A percentile compares a stretch with the other conserved stretches of the same genome.
Conservation (phyloP, 2,329 filamentous ascomycete species). For the Monosporascus sp. region DNA sequence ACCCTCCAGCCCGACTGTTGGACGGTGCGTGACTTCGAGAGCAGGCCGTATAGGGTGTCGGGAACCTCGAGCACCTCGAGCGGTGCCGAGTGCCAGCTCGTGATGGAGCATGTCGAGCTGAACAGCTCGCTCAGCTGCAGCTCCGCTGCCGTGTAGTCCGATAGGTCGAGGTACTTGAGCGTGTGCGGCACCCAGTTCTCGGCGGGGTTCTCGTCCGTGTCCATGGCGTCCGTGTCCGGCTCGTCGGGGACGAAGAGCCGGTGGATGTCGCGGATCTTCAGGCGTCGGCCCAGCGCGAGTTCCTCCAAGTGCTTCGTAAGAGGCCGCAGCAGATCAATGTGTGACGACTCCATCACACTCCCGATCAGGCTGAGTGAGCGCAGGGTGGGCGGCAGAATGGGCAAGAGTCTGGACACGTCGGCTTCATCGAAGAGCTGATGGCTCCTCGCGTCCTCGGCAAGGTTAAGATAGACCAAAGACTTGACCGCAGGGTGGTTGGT, state of each 20-base stretch:
- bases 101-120: conserved; percentile 47
- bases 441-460: conserved; percentile 66
- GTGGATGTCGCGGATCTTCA: conserved; percentile 62
- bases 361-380: conserved; percentile 73
- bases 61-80: conserved; percentile 73
- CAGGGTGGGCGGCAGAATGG: conserved; percentile 59
- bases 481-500: conserved; percentile 64
- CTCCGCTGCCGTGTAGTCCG: conserved; percentile 59
- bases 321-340: conserved; percentile 58
- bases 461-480: conserved; percentile 65
- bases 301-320: conserved; percentile 72
- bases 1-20: conserved; percentile 63
- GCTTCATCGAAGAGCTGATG: conserved; percentile 64
- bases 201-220: conserved; percentile 28
- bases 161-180: conserved; percentile 72
- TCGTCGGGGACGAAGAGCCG: conserved; percentile 53
- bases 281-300: conserved; percentile 64
- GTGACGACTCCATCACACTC: conserved; percentile 60
- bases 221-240: conserved; percentile 16
- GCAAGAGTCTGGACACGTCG: conserved; percentile 61
- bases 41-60: conserved; percentile 60
- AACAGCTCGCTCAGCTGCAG: conserved; percentile 54
- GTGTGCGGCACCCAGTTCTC: conserved; percentile 48
- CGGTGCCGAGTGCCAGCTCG: conserved; percentile 56
- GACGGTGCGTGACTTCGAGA: conserved; percentile 59